Conservation (phyloP, 208 protist species). For the Herpetomonas samuelpessoai region DNA sequence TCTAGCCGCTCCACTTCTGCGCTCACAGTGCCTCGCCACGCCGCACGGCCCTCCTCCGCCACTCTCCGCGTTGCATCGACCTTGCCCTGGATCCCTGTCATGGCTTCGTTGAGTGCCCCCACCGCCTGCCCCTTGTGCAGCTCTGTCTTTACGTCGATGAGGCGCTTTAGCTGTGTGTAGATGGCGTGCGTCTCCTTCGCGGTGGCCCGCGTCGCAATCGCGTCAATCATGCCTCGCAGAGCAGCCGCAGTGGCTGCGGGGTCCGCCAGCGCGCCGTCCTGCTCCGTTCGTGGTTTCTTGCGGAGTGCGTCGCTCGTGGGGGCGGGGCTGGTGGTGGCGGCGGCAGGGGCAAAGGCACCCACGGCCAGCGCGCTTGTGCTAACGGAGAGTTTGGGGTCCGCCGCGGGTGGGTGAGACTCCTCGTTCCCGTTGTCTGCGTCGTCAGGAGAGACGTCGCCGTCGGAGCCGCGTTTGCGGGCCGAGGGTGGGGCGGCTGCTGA, state of each 20-base stretch:
- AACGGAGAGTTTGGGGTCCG: not conserved
- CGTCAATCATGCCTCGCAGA: constrained; percentile 38
- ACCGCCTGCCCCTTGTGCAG: constrained; percentile 32
- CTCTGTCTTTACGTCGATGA: constrained; percentile 59
- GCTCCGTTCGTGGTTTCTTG: constrained; percentile 32
- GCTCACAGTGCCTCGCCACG: constrained; percentile 30
- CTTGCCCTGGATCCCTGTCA: constrained; percentile 55
- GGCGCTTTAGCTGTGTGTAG: constrained; percentile 52
- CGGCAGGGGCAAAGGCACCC: too few relatives aligned
- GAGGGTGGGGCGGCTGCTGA: constrained; percentile 3
- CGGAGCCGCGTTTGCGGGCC: constrained; percentile 2
- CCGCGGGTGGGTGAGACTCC: not conserved
- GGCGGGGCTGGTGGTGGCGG: not conserved
- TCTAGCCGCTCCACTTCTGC: constrained; percentile 51
- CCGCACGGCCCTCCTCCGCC: constrained; percentile 28
- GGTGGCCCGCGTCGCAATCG: constrained; percentile 23
- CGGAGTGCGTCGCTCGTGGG: constrained; percentile 4
- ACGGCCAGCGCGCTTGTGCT: not conserved
- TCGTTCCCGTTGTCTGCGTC: not conserved
- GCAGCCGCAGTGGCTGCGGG: constrained; percentile 15
- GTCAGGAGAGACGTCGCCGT: not conserved
- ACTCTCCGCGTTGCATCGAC: constrained; percentile 60
- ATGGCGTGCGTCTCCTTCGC: constrained; percentile 39
- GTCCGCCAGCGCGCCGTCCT: constrained; percentile 2
- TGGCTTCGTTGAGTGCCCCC: constrained; percentile 40